Conservation (phyloP, 2,329 filamentous ascomycete species). For the Clonostachys rosea region DNA sequence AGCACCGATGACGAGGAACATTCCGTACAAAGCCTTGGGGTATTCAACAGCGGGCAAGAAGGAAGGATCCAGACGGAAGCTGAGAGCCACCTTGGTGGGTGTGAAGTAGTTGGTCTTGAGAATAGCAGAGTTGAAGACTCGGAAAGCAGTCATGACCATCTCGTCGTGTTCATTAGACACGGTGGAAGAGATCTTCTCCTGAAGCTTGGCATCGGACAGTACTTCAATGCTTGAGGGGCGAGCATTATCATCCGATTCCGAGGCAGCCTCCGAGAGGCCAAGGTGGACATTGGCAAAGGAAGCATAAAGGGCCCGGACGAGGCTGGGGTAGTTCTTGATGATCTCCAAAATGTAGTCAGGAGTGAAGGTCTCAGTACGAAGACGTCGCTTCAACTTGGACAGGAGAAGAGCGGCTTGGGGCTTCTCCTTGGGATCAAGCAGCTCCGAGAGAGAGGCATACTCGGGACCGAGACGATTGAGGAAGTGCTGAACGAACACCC, state of each 20-base stretch:
- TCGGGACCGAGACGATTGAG: slow-evolving; percentile 90
- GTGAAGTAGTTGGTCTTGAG: slow-evolving; percentile 98
- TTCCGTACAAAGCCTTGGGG: slow-evolving; percentile 87
- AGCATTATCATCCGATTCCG: slow-evolving; percentile 46
- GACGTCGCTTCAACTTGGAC: slow-evolving; percentile 89
- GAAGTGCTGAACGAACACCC: slow-evolving; percentile 98
- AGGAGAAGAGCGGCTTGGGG: slow-evolving; percentile 75
- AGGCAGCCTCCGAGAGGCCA: slow-evolving; percentile 34
- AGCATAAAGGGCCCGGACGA: slow-evolving; percentile 85
- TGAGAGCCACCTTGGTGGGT: slow-evolving; percentile 94
- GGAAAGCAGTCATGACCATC: slow-evolving; percentile 97
- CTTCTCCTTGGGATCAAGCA: slow-evolving; percentile 77
- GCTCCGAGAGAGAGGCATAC: slow-evolving; percentile 79
- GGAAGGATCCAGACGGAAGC: slow-evolving; percentile 84
- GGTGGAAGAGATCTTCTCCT: slow-evolving; percentile 71
- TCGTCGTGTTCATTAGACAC: slow-evolving; percentile 91
- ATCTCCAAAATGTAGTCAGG: slow-evolving; percentile 98
- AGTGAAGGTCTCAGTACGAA: slow-evolving; percentile 95
- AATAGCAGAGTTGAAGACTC: slow-evolving; percentile 88
- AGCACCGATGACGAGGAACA: slow-evolving; percentile 97
- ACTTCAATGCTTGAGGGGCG: slow-evolving; percentile 60
- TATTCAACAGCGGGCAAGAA: slow-evolving; percentile 94
- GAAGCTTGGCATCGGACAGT: slow-evolving; percentile 69
- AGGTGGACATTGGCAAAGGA: slow-evolving; percentile 88
- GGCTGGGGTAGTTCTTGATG: slow-evolving; percentile 81